These are phyloP conservation scores for Auricularia sp. DNA, from an alignment of 768 basidiomycete genomes.

Conservation along the genomic window DNA sequence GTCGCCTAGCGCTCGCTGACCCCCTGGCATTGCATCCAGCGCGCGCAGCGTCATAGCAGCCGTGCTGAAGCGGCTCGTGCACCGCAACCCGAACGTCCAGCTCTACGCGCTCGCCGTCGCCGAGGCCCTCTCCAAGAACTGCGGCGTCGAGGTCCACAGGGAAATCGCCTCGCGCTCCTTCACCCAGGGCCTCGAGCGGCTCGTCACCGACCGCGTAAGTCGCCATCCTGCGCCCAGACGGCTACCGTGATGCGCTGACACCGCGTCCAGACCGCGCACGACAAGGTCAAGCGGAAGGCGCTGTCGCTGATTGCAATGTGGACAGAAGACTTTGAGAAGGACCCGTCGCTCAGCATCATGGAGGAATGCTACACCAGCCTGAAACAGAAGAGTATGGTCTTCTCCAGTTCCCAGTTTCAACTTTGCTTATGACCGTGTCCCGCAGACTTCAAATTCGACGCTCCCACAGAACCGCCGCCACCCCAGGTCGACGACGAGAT, in stretches of 20 bases:
- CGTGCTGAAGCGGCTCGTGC: slow-evolving; percentile 79
- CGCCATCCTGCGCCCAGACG: not conserved
- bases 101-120: slow-evolving; percentile 81
- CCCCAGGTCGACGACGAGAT: slow-evolving; percentile 68
- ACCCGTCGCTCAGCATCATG: slow-evolving; percentile 78
- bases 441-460: slow-evolving; percentile 63
- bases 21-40: slow-evolving; percentile 30
- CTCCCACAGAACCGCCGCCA: slow-evolving; percentile 50
- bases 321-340: slow-evolving; percentile 74
- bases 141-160: slow-evolving; percentile 64
- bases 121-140: slow-evolving; percentile 89
- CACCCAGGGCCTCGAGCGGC: slow-evolving; percentile 77
- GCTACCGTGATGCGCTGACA: not conserved
- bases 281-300: slow-evolving; percentile 73
- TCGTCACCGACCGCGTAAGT: slow-evolving; percentile 77
- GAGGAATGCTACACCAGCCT: slow-evolving; percentile 77
- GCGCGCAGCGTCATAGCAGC: slow-evolving; percentile 79
- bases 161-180: slow-evolving; percentile 87
- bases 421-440: not conserved
- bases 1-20: slow-evolving; percentile 2
- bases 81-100: slow-evolving; percentile 95
- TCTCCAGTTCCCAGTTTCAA: not conserved
- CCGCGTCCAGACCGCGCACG: slow-evolving; percentile 65
- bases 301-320: slow-evolving; percentile 68
- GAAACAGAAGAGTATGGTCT: slow-evolving; percentile 60